phyloP scores from a whole-genome alignment of 768 basidiomycete species.

The Lactarius akahatsu region DNA sequence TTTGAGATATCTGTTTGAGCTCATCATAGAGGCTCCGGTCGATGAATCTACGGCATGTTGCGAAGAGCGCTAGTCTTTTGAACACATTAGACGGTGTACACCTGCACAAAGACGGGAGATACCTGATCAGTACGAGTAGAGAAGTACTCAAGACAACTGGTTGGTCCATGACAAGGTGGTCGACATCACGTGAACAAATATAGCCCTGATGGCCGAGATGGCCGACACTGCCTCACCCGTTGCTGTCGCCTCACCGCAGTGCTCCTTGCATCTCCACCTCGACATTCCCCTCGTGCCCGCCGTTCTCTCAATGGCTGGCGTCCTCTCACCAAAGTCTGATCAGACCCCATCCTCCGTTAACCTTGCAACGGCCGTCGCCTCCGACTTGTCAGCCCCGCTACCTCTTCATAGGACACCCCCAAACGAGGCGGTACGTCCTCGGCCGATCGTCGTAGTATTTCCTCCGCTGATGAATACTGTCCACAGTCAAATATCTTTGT shows the following conservation, averaged over 20 bases:
- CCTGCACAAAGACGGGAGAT: not conserved
- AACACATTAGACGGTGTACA: not conserved
- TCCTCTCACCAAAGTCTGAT: slow-evolving; percentile 50
- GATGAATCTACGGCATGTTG: slow-evolving; percentile 27
- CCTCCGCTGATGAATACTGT: not conserved
- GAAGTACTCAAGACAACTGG: slow-evolving; percentile 7
- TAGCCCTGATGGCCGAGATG: not conserved
- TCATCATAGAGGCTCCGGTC: slow-evolving; percentile 26
- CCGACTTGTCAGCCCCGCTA: slow-evolving; percentile 40
- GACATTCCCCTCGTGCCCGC: not conserved
- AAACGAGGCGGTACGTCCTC: slow-evolving; percentile 13
- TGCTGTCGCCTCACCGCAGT: not conserved
- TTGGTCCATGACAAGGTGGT: not conserved
- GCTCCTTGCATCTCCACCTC: not conserved
- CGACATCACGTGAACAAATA: not conserved
- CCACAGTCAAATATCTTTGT: slow-evolving; percentile 67
- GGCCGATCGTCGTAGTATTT: not conserved
- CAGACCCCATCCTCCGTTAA: slow-evolving; percentile 49
- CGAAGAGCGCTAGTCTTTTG: slow-evolving; percentile 25
- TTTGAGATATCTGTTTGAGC: slow-evolving; percentile 25
- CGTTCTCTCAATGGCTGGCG: slow-evolving; percentile 21
- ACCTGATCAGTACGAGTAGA: slow-evolving; percentile 14
- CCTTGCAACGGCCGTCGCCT: slow-evolving; percentile 41
- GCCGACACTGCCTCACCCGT: not conserved
- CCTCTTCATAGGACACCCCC: not conserved